Percentiles rank a stretch among this genome's conserved stretches.
Evolutionary conservation across 2,329 filamentous ascomycete species (phyloP).

Genomic region (Alternaria consortialis): DNA sequence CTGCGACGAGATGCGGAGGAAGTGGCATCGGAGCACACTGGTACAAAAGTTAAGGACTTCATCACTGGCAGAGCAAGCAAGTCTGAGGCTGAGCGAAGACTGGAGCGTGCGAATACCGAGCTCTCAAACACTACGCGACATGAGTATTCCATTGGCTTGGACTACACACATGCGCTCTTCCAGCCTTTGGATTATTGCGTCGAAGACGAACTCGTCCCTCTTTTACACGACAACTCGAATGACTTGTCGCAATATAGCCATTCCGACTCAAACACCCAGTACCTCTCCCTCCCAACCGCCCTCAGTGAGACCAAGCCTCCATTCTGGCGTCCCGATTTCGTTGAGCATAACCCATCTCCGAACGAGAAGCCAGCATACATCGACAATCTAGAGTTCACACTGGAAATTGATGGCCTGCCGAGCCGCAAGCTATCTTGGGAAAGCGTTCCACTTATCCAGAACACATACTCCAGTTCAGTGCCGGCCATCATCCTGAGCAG

Average conservation of each 20-base stretch:
- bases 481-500: slow-evolving; percentile 55
- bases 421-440: slow-evolving; percentile 55
- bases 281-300: slow-evolving; percentile 53
- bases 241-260: slow-evolving; percentile 49
- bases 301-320: slow-evolving; percentile 39
- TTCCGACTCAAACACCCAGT: slow-evolving; percentile 33
- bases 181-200: slow-evolving; percentile 41
- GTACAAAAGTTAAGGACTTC: slow-evolving; percentile 27
- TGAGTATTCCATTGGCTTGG: slow-evolving; percentile 62
- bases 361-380: slow-evolving; percentile 44
- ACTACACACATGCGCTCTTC: slow-evolving; percentile 62
- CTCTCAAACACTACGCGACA: slow-evolving; percentile 51
- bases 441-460: slow-evolving; percentile 57
- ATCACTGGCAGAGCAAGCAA: slow-evolving; percentile 44
- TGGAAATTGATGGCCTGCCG: slow-evolving; percentile 55
- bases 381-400: slow-evolving; percentile 35
- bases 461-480: slow-evolving; percentile 58
- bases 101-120: slow-evolving; percentile 29
- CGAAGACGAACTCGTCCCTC: slow-evolving; percentile 38
- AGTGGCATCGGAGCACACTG: slow-evolving; percentile 15
- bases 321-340: slow-evolving; percentile 42
- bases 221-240: slow-evolving; percentile 45
- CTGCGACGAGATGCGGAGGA: slow-evolving; percentile 56
- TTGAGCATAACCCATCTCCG: slow-evolving; percentile 37
- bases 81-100: slow-evolving; percentile 45